phyloP scores from a whole-genome alignment of 1,284 basidiomycete species.

The Trichosporon ovoides region DNA sequence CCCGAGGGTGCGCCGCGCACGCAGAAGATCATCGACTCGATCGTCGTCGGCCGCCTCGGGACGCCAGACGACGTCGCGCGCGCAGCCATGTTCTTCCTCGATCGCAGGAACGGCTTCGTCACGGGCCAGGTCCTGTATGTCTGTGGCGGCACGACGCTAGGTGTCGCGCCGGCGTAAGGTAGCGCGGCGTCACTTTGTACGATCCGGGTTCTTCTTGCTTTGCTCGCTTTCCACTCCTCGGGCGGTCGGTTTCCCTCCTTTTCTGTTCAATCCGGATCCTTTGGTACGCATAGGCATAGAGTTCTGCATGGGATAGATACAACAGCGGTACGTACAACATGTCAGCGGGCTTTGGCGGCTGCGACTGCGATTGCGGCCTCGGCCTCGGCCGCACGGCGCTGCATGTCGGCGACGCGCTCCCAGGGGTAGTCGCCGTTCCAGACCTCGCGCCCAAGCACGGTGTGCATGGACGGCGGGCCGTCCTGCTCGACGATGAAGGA shows the following conservation, averaged over 20 bases:
- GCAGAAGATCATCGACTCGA: slow-evolving; percentile 84
- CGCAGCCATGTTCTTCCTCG: slow-evolving; percentile 81
- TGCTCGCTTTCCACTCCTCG: too few species aligned
- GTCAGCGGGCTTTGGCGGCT: background rate
- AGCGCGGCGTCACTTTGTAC: too few species aligned
- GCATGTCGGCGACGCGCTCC: slow-evolving; percentile 22
- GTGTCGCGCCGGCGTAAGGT: slow-evolving; percentile 11
- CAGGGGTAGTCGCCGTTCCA: slow-evolving; percentile 35
- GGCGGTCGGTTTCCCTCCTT: too few species aligned
- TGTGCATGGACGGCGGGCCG: slow-evolving; percentile 32
- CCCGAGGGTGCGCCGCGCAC: slow-evolving; percentile 49
- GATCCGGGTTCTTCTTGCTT: too few species aligned
- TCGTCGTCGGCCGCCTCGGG: slow-evolving; percentile 87
- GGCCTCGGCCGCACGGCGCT: background rate
- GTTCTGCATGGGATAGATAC: slow-evolving; percentile 2
- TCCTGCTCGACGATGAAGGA: slow-evolving; percentile 44
- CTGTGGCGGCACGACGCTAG: slow-evolving; percentile 17
- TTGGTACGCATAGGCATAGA: background rate
- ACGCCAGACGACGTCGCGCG: slow-evolving; percentile 73
- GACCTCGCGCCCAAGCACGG: slow-evolving; percentile 21
- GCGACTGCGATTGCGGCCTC: background rate
- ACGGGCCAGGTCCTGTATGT: slow-evolving; percentile 19
- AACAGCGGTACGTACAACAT: slow-evolving; percentile 2
- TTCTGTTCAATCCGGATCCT: background rate
- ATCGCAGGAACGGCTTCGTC: slow-evolving; percentile 10